These are phyloP conservation scores for Lentinula sp. DNA, from an alignment of 768 basidiomycete species.

Conservation along the genomic window DNA sequence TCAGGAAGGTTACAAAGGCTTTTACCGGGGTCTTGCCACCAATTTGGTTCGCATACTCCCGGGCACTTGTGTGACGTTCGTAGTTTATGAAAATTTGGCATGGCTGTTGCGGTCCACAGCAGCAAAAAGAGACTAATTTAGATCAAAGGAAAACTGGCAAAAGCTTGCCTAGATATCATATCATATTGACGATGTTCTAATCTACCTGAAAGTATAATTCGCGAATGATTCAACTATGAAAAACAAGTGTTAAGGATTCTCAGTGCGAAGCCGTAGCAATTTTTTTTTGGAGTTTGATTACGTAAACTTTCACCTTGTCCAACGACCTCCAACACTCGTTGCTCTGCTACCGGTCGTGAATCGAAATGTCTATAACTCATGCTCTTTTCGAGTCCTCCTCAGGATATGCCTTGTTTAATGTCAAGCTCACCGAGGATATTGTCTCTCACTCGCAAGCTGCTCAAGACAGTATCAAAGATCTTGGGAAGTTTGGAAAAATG, in stretches of 20 bases:
- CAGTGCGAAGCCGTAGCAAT: too few relatives aligned
- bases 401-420: constrained; percentile 90
- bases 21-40: constrained; percentile 93
- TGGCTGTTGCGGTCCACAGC: constrained; percentile 73
- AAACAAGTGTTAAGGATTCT: too few relatives aligned
- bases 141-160: background rate
- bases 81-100: constrained; percentile 91
- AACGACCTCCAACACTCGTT: too few relatives aligned
- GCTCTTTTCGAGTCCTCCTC: constrained; percentile 91
- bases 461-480: constrained; percentile 83
- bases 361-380: constrained; percentile 53
- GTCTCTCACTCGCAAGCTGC: constrained; percentile 72
- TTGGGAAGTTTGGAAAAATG: constrained; percentile 89
- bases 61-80: constrained; percentile 96
- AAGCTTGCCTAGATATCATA: background rate
- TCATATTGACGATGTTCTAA: background rate
- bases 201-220: background rate
- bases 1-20: constrained; percentile 76
- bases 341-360: background rate
- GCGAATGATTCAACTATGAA: too few relatives aligned
- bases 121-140: constrained; percentile 35
- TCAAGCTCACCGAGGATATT: constrained; percentile 82
- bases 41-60: constrained; percentile 94
- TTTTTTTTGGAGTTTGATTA: too few relatives aligned
- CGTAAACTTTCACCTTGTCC: too few relatives aligned